These are phyloP conservation scores for Climacium dendroides DNA, from an alignment of 225 moss, liverwort and hornwort genomes.

Conservation along the genomic window DNA sequence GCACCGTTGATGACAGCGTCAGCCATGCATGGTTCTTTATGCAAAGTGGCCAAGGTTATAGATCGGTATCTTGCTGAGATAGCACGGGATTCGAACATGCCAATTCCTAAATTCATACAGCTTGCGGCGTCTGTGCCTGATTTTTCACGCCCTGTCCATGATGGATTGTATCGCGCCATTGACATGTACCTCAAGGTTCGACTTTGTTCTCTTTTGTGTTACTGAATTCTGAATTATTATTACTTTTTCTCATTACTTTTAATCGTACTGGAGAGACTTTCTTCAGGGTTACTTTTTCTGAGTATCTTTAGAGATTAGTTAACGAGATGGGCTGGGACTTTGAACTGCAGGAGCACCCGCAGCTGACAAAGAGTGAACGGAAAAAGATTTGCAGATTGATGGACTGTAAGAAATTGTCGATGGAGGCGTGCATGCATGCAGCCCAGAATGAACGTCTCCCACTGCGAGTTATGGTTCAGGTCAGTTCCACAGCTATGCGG, in stretches of 20 bases:
- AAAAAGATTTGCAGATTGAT: constrained; percentile 64
- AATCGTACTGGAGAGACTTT: not conserved
- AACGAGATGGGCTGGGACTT: not conserved
- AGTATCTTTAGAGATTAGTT: not conserved
- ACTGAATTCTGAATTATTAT: not conserved
- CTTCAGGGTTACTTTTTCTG: not conserved
- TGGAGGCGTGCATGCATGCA: constrained; percentile 81
- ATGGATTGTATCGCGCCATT: constrained; percentile 63
- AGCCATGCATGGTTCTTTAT: constrained; percentile 27
- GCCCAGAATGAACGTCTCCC: constrained; percentile 82
- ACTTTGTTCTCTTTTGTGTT: not conserved
- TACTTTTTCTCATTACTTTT: not conserved
- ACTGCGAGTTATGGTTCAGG: constrained; percentile 65
- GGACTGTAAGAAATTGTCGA: constrained; percentile 81
- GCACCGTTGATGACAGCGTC: constrained; percentile 1
- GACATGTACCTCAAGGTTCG: constrained; percentile 83
- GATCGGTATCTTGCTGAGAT: constrained; percentile 67
- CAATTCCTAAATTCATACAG: constrained; percentile 41
- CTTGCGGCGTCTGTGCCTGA: constrained; percentile 56
- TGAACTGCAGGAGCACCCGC: constrained; percentile 60
- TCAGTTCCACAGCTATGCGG: not conserved
- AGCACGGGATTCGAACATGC: constrained; percentile 54
- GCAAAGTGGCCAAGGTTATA: constrained; percentile 63
- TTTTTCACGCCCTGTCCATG: constrained; percentile 53
- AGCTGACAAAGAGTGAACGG: constrained; percentile 53